Base-by-base conservation (phyloP, 345 rosid species). In the Melaleuca quinquenervia region DNA sequence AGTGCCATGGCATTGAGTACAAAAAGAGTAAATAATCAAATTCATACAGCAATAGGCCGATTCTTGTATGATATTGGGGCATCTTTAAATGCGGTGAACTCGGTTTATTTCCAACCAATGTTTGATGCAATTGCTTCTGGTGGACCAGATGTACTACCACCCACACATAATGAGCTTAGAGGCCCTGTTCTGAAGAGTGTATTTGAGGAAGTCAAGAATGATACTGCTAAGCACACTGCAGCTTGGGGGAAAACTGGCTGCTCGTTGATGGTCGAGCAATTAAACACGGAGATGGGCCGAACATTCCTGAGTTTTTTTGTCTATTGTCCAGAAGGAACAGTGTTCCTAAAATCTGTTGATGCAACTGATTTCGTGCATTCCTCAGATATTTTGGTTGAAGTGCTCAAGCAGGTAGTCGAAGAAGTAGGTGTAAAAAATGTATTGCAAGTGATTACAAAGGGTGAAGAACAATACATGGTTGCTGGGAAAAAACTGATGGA, bases 391-490 rank as follows among this genome's bases (percentile, higher is more conserved):
- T 85, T 97, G 82, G 92, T 88, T 87, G 94, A 91, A 87, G 86
- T 93, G 52, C 91, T 96, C 85, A 95, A 90, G 90, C 93, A 92
- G 80, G 94, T 93, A 48, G 96, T 96, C 80, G 96, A 94, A 88
- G 98, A 95, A 89, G 94, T 96, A 45, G 99, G 99, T 7, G 92
- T 41, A 22, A 90, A 88, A 45, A 84, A 94, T 85, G 96, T 97
- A 54, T 87, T 97, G 90, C 99, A 97, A 90, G 98, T 97, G 83
- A 95, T 97, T 78, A 96, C 98, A 12, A 93, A 92, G 56, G 90
- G 87, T 52, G 95, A 94, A 50, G 94, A 92, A 54, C 93, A 90
- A 89, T 93, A 92, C 64, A 55, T 88, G 14, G 89, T 87, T 83
- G 97, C 94, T 11, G 96, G 98, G 21, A 94, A 88, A 87, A 93